Base-by-base conservation (phyloP, 495 filamentous ascomycete genomes). In the Delitschia confertaspora region DNA sequence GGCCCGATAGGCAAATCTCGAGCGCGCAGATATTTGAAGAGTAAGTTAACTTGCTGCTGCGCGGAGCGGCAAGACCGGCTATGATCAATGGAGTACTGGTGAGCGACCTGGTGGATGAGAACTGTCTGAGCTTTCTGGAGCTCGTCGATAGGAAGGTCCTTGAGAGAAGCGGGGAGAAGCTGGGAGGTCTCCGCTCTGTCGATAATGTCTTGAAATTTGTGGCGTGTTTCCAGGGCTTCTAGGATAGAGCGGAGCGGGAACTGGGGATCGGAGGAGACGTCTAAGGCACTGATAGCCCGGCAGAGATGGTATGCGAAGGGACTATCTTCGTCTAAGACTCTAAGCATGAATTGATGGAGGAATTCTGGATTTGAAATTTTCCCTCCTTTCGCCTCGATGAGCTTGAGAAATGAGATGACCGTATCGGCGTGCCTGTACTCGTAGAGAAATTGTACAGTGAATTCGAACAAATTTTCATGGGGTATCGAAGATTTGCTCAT, bases 21-120 rank as follows among this genome's bases (percentile, higher is more conserved):
- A 5, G 4, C 1, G 17, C 9, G 16, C 10, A 51, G 14, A 20
- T 56, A 51, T 27, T 39, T 47, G 23, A 35, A 42, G 13, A 56
- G 43, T 33, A 38, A 47, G 27, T 51, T 33, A 1, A 43, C 25
- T 0, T 30, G 35, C 11, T 47, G 42, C 36, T 33, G 30, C 11
- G 14, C 25, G 14, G 35, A 21, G 3, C 14, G 26, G n/a, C 0
- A 11, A 6, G 25, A 36, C 6, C 24, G 22, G 22, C 38, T 40
- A 9, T 17, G 17, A 32, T 51, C 47, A 11, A 56, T 8, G 2
- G 53, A 51, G 22, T 42, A 47, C 25, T 56, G 47, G 22, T 51
- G 29, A 9, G 47, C 53, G 20, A 56, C 21, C 17, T 51, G 47
- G 20, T 55, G 46, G 22, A 46, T 32, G 20, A 55, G 33, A 21